A percentile compares a stretch with the other conserved stretches of the same genome.
Evolutionary conservation across 805 yeast genomes (phyloP).

Genomic region (Wickerhamomyces silvicola): DNA sequence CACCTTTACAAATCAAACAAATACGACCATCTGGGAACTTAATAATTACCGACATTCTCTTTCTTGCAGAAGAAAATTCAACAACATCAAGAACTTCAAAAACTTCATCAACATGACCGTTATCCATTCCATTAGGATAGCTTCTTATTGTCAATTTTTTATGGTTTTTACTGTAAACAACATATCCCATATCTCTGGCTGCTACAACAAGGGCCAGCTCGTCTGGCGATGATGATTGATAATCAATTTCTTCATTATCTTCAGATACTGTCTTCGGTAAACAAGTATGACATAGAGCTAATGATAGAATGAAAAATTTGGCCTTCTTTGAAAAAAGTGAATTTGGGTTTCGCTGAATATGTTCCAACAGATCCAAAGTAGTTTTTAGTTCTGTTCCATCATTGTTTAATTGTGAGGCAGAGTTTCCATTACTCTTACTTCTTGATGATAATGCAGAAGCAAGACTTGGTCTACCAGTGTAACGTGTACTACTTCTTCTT

Average conservation of each 20-base stretch:
- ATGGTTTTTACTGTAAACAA: slow-evolving; percentile 66
- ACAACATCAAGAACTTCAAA: slow-evolving; percentile 75
- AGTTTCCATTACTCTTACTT: not conserved
- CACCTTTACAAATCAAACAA: slow-evolving; percentile 87
- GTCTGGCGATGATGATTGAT: slow-evolving; percentile 95
- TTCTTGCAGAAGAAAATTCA: slow-evolving; percentile 82
- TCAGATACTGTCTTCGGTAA: slow-evolving; percentile 52
- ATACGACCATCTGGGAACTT: slow-evolving; percentile 70
- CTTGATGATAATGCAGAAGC: slow-evolving; percentile 32
- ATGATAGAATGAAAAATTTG: slow-evolving; percentile 68
- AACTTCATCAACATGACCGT: slow-evolving; percentile 53
- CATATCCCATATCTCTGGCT: slow-evolving; percentile 90
- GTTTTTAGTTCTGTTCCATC: slow-evolving; percentile 30
- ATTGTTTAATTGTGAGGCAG: not conserved
- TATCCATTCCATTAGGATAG: slow-evolving; percentile 76
- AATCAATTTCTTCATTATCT: slow-evolving; percentile 48
- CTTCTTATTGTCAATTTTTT: slow-evolving; percentile 59
- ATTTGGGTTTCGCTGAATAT: slow-evolving; percentile 67
- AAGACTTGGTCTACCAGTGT: slow-evolving; percentile 53
- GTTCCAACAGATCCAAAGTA: slow-evolving; percentile 60
- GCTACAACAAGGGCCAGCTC: slow-evolving; percentile 91
- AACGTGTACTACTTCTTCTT: slow-evolving; percentile 32
- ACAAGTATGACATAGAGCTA: slow-evolving; percentile 89
- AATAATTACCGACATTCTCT: slow-evolving; percentile 89
- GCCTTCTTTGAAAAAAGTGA: slow-evolving; percentile 65